Evolutionary conservation across 352 stramenopile genomes (phyloP).

Genomic region (Phytophthora kernoviae): DNA sequence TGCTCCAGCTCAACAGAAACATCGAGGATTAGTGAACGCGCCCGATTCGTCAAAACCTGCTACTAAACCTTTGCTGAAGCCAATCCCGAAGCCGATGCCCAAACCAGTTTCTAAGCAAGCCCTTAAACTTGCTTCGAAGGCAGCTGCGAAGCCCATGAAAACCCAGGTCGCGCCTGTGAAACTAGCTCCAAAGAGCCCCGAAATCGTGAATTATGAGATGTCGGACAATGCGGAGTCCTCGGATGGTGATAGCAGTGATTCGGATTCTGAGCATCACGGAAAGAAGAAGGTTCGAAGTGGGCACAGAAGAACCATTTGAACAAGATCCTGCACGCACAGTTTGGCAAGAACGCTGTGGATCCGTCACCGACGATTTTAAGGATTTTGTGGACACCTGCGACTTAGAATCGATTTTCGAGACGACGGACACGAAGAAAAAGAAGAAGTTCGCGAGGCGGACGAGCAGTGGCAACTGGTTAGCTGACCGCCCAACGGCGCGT

Average conservation of each 20-base stretch:
- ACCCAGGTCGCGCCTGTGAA: slow-evolving; percentile 20
- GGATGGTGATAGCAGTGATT: slow-evolving; percentile 41
- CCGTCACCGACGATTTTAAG: slow-evolving; percentile 77
- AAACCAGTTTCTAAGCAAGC: slow-evolving; percentile 16
- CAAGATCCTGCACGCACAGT: slow-evolving; percentile 68
- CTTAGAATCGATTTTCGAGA: slow-evolving; percentile 84
- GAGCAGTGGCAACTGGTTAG: slow-evolving; percentile 88
- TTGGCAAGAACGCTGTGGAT: slow-evolving; percentile 73
- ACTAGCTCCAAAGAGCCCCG: slow-evolving; percentile 26
- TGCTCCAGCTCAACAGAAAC: slow-evolving; percentile 20
- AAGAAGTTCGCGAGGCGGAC: slow-evolving; percentile 79
- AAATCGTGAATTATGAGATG: slow-evolving; percentile 71
- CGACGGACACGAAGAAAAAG: slow-evolving; percentile 73
- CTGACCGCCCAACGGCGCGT: slow-evolving; percentile 72
- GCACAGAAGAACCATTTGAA: slow-evolving; percentile 78
- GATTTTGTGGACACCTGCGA: slow-evolving; percentile 88
- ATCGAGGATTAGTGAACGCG: slow-evolving; percentile 27
- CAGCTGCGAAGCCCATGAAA: slow-evolving; percentile 9
- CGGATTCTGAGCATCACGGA: slow-evolving; percentile 52
- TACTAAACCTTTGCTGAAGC: slow-evolving; percentile 11
- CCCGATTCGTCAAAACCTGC: slow-evolving; percentile 17
- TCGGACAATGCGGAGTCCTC: slow-evolving; percentile 81
- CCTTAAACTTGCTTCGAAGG: slow-evolving; percentile 17
- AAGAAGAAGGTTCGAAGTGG: slow-evolving; percentile 84
- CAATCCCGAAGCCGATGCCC: not conserved